Percentiles rank a stretch among this genome's conserved stretches.
These are phyloP conservation scores for Tolypocladium nubicola DNA, from an alignment of 2,329 filamentous ascomycete species.

Conservation along the genomic window DNA sequence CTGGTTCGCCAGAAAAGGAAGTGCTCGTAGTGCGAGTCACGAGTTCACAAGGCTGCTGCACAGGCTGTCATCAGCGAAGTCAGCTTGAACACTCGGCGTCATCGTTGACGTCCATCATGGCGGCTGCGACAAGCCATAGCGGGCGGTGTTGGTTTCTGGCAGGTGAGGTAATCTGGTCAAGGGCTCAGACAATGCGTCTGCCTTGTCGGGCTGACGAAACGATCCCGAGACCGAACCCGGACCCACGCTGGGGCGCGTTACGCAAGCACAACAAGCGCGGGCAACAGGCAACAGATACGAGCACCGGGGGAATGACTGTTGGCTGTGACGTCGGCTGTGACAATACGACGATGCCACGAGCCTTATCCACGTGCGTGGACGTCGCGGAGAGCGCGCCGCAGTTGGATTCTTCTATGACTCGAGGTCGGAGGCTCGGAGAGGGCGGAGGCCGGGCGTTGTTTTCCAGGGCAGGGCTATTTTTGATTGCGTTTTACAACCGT, in stretches of 20 bases:
- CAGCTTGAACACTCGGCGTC: background rate
- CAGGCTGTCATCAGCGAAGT: background rate
- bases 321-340: background rate
- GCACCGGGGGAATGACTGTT: background rate
- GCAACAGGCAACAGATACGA: background rate
- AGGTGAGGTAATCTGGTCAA: background rate
- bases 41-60: background rate
- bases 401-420: background rate
- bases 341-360: background rate
- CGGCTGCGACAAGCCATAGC: background rate
- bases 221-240: background rate
- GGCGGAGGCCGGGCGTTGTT: background rate
- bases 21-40: background rate
- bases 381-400: background rate
- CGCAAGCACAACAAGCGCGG: background rate
- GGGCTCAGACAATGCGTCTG: background rate
- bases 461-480: background rate
- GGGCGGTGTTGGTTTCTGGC: background rate
- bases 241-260: background rate
- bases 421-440: background rate
- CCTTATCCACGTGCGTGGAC: background rate
- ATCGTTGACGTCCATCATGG: background rate
- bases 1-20: background rate
- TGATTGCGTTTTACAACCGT: background rate
- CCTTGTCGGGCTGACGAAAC: background rate